Evolutionary conservation across 306 rosid genomes (phyloP).

Genomic region (Senna siamea): DNA sequence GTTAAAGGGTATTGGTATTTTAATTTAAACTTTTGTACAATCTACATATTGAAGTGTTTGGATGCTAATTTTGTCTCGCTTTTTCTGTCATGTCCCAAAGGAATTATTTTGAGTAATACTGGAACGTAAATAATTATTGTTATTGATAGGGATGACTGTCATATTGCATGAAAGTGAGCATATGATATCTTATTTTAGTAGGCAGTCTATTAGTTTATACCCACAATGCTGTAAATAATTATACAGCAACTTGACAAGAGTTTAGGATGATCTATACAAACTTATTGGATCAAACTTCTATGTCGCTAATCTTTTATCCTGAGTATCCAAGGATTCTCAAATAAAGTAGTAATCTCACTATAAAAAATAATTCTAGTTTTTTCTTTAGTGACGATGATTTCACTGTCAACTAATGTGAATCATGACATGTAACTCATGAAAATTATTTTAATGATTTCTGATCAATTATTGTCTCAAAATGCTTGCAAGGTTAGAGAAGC

Average conservation of each 20-base stretch:
- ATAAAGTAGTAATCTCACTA: slow-evolving; percentile 3
- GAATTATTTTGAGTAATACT: not conserved
- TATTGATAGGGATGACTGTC: too few relatives aligned
- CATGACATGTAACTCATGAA: not conserved
- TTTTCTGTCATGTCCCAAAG: not conserved
- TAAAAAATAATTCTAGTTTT: slow-evolving; percentile 13
- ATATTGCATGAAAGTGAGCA: too few relatives aligned
- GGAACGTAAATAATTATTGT: too few relatives aligned
- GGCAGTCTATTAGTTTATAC: too few relatives aligned
- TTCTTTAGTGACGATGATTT: slow-evolving; percentile 10
- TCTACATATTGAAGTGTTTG: not conserved
- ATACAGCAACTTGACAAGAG: not conserved
- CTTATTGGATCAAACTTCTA: too few relatives aligned
- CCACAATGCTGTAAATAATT: too few relatives aligned
- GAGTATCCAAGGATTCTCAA: not conserved
- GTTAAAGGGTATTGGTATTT: not conserved
- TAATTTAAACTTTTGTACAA: not conserved
- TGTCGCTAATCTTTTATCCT: too few relatives aligned
- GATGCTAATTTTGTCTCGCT: not conserved
- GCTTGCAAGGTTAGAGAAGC: slow-evolving; percentile 13
- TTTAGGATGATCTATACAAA: too few relatives aligned
- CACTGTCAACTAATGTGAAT: slow-evolving; percentile 4
- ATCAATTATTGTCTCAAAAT: slow-evolving; percentile 5
- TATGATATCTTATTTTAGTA: too few relatives aligned
- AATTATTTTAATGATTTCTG: not conserved